Conservation (phyloP, 106 monocot species). For the Gastrodia elata region DNA sequence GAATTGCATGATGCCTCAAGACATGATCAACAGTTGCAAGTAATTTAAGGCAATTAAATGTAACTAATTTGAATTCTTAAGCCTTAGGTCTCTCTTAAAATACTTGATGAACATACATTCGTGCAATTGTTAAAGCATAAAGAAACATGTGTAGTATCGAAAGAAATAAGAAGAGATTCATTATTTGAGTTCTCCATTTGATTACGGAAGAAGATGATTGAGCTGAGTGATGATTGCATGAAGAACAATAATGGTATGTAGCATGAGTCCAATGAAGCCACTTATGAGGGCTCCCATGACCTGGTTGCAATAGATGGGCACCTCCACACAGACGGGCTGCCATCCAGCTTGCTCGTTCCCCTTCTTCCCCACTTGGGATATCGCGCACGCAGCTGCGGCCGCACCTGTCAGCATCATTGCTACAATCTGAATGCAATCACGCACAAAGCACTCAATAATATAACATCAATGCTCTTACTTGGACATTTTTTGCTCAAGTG, state of each 20-base stretch:
- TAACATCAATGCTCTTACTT: too few relatives aligned
- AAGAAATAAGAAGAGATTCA: too few relatives aligned
- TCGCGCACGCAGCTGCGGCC: conserved; percentile 37
- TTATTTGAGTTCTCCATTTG: conserved; percentile 1
- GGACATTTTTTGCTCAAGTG: too few relatives aligned
- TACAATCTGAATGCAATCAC: conserved; percentile 27
- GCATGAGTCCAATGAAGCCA: conserved; percentile 26
- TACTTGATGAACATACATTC: too few relatives aligned
- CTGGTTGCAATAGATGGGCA: conserved; percentile 49
- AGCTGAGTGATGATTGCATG: conserved; percentile 23
- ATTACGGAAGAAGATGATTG: conserved; percentile 1
- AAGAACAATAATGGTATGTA: conserved; percentile 36
- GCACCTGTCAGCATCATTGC: conserved; percentile 50
- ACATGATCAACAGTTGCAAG: too few relatives aligned
- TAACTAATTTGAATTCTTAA: too few relatives aligned
- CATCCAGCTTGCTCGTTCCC: conserved; percentile 73
- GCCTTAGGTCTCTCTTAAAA: too few relatives aligned
- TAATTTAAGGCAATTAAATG: too few relatives aligned
- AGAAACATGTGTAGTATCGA: too few relatives aligned
- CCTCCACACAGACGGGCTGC: conserved; percentile 57
- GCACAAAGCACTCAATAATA: not conserved
- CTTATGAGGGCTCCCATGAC: conserved; percentile 43
- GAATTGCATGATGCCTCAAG: too few relatives aligned
- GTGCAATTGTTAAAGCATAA: too few relatives aligned
- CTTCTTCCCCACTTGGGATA: conserved; percentile 59